Evolutionary conservation across 352 stramenopile species (phyloP).

Genomic region (Globisporangium splendens): DNA sequence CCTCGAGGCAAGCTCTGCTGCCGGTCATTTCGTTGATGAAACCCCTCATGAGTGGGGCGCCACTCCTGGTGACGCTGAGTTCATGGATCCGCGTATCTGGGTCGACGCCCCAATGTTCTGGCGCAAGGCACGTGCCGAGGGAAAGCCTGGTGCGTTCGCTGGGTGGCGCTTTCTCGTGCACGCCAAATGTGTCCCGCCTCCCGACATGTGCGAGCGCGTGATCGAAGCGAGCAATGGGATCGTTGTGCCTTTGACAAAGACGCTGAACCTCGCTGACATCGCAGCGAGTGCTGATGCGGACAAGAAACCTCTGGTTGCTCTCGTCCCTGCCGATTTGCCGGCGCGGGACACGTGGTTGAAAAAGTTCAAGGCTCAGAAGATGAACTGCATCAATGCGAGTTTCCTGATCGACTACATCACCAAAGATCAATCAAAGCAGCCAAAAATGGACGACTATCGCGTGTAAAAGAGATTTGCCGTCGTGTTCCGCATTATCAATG

Average conservation of each 20-base stretch:
- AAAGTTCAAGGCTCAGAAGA: slow-evolving; percentile 54
- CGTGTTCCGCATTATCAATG: background rate
- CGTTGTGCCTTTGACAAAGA: slow-evolving; percentile 59
- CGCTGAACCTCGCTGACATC: slow-evolving; percentile 33
- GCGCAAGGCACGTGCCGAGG: slow-evolving; percentile 45
- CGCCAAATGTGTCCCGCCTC: slow-evolving; percentile 62
- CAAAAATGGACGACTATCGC: slow-evolving; percentile 45
- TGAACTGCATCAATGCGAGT: slow-evolving; percentile 70
- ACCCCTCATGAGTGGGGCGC: slow-evolving; percentile 66
- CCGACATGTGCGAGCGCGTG: slow-evolving; percentile 81
- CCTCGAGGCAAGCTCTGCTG: slow-evolving; percentile 54
- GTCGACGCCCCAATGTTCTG: slow-evolving; percentile 52
- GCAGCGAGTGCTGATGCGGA: slow-evolving; percentile 28
- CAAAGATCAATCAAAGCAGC: slow-evolving; percentile 64
- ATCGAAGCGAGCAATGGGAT: slow-evolving; percentile 49
- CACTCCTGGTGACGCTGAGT: slow-evolving; percentile 42
- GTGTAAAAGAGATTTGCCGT: slow-evolving; percentile 24
- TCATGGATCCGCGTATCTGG: slow-evolving; percentile 81
- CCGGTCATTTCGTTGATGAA: slow-evolving; percentile 74
- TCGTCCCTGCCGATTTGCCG: slow-evolving; percentile 51
- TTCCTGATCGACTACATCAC: slow-evolving; percentile 87
- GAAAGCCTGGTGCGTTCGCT: slow-evolving; percentile 53
- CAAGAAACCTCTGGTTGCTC: slow-evolving; percentile 46
- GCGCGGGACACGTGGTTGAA: slow-evolving; percentile 68
- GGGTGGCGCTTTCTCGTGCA: slow-evolving; percentile 77